phyloP scores from a whole-genome alignment of 2,329 filamentous ascomycete genomes.

The Talaromyces sp. region DNA sequence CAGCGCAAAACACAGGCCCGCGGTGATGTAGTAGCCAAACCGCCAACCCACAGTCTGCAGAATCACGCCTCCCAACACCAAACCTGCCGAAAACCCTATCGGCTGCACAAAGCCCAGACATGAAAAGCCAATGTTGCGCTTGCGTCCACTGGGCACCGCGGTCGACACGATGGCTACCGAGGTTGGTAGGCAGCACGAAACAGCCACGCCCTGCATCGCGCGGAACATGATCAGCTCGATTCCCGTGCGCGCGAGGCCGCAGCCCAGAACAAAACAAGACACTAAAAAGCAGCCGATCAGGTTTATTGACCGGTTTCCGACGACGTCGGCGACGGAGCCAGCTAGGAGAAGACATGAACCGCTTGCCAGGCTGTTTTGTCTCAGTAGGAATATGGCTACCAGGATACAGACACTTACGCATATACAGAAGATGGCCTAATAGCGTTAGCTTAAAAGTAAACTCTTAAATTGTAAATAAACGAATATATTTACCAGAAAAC shows the following conservation, averaged over 20 bases:
- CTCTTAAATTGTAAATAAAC: neutral
- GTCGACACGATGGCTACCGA: conserved; percentile 44
- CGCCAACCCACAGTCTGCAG: conserved; percentile 44
- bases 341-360: conserved; percentile 44
- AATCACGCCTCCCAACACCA: conserved; percentile 46
- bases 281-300: conserved; percentile 41
- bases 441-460: neutral
- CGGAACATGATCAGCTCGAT: conserved; percentile 43
- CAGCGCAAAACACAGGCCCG: conserved; percentile 9
- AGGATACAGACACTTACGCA: neutral
- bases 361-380: conserved; percentile 12
- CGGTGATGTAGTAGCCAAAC: conserved; percentile 33
- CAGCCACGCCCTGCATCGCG: conserved; percentile 38
- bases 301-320: conserved; percentile 43
- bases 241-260: conserved; percentile 31
- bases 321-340: conserved; percentile 45
- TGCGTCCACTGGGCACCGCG: conserved; percentile 39
- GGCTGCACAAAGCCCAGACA: conserved; percentile 46
- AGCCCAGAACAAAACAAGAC: conserved; percentile 35
- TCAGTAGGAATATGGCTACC: conserved; percentile 30
- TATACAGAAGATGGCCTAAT: conserved; percentile 8
- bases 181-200: conserved; percentile 42
- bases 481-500: conserved; percentile 4
- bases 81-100: conserved; percentile 45
- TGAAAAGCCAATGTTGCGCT: conserved; percentile 47